Evolutionary conservation across 2,329 filamentous ascomycete species (phyloP).

Genomic region (Cladophialophora carrionii): DNA sequence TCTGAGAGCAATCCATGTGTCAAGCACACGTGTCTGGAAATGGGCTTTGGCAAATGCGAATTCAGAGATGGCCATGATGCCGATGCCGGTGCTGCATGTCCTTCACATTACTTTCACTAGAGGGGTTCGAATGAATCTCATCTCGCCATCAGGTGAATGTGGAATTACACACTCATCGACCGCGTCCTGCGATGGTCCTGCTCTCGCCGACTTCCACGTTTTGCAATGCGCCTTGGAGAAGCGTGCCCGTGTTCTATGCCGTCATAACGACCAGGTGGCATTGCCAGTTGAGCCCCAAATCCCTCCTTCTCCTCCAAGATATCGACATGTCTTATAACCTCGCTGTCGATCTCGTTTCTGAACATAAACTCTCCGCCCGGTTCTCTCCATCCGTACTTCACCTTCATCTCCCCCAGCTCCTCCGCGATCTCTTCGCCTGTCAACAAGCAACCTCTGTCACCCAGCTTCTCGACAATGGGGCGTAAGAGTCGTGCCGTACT

Average conservation of each 20-base stretch:
- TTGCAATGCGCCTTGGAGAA: neutral
- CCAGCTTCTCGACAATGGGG: constrained; percentile 37
- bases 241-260: constrained; percentile 2
- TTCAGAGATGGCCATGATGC: neutral
- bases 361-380: constrained; percentile 21
- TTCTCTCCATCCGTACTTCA: constrained; percentile 36
- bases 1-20: neutral
- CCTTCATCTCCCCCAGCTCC: constrained; percentile 29
- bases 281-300: constrained; percentile 23
- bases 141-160: neutral
- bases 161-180: constrained; percentile 17
- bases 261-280: constrained; percentile 32
- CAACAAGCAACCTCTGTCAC: constrained; percentile 34
- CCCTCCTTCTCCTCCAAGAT: constrained; percentile 35
- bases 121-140: neutral
- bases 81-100: neutral
- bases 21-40: neutral
- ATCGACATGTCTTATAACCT: constrained; percentile 31
- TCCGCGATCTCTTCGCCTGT: constrained; percentile 36
- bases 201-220: neutral
- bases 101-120: neutral
- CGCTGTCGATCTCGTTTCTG: constrained; percentile 28
- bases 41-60: neutral
- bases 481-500: constrained; percentile 34
- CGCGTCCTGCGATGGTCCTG: neutral